Conservation (phyloP, 2,329 filamentous ascomycete genomes). For the Aspergillus phoenicis region DNA sequence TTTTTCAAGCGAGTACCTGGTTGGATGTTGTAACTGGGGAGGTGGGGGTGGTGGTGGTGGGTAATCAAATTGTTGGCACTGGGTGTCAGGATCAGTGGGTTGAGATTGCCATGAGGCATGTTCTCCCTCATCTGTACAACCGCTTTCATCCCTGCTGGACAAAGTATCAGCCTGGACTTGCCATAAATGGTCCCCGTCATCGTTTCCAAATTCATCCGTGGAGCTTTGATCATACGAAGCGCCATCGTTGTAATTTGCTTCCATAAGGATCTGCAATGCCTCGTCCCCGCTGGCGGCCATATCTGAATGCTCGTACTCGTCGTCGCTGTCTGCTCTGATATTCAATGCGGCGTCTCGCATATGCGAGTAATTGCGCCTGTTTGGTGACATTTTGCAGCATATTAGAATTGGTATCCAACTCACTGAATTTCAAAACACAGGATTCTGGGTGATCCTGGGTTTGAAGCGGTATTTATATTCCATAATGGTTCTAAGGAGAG, state of each 20-base stretch:
- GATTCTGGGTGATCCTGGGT: neutral
- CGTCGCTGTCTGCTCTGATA: neutral
- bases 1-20: no score
- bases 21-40: no score
- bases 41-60: no score
- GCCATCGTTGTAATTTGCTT: neutral
- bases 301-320: neutral
- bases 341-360: neutral
- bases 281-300: neutral
- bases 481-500: no score
- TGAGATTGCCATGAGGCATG: no score
- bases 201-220: neutral
- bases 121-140: no score
- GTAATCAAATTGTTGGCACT: no score
- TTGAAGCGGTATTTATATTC: neutral
- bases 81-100: no score
- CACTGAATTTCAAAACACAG: neutral
- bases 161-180: neutral
- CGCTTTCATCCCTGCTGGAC: neutral
- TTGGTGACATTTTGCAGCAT: neutral
- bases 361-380: neutral
- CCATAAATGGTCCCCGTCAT: neutral
- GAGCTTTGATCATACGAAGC: neutral
- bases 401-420: no score
- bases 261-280: neutral